These are phyloP conservation scores for Leccinum fallax DNA, from an alignment of 1,284 basidiomycete species.

Conservation along the genomic window DNA sequence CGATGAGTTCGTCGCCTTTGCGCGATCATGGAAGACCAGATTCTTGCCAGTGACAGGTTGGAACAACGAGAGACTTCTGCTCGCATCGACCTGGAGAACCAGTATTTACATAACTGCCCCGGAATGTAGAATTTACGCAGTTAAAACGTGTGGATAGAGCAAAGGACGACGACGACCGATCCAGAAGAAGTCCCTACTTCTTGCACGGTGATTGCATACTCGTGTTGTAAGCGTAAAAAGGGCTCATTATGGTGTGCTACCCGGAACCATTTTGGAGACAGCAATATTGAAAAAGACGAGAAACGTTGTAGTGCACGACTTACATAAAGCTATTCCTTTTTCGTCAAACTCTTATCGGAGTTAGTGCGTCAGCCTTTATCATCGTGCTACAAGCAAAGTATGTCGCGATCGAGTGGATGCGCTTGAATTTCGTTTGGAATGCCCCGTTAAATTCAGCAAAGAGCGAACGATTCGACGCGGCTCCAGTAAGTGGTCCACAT, in stretches of 20 bases:
- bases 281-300: neutral
- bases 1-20: neutral
- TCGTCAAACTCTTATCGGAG: no score
- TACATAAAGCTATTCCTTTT: no score
- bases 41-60: neutral
- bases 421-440: neutral
- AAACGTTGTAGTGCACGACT: neutral
- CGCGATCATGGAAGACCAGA: neutral
- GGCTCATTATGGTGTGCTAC: no score
- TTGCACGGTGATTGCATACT: no score
- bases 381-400: neutral
- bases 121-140: neutral
- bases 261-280: neutral
- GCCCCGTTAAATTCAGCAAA: neutral
- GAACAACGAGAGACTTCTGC: neutral
- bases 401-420: neutral
- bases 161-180: no score
- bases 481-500: neutral
- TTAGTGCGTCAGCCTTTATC: no score
- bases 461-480: neutral
- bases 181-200: no score
- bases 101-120: neutral
- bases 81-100: no score
- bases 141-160: neutral
- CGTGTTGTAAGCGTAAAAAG: no score